A percentile compares a stretch with the other conserved stretches of the same genome.
These are phyloP conservation scores for Macrolepiota dolichaula DNA, from an alignment of 768 basidiomycete genomes.

Conservation along the genomic window DNA sequence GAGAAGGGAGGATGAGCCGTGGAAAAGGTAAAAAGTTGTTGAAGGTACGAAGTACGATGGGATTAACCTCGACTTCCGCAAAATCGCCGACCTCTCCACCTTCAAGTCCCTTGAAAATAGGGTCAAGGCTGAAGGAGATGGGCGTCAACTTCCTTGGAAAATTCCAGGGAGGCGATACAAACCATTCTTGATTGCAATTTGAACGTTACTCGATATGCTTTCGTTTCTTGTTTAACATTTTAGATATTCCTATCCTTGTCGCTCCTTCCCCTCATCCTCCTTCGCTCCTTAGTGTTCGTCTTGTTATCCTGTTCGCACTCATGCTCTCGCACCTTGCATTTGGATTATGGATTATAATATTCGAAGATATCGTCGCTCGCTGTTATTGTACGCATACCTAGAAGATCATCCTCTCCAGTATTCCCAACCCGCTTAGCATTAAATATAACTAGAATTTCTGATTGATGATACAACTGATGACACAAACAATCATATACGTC, in stretches of 20 bases:
- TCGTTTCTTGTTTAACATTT: not conserved
- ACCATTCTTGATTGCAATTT: not conserved
- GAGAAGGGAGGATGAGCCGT: not conserved
- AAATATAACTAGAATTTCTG: not conserved
- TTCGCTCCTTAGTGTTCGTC: not conserved
- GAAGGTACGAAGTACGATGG: constrained; percentile 1
- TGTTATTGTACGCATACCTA: not conserved
- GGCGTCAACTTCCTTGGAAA: constrained; percentile 4
- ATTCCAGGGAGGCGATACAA: constrained; percentile 1
- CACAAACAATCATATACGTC: not conserved
- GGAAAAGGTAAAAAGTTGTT: not conserved
- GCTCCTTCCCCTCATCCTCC: not conserved
- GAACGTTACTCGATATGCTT: not conserved
- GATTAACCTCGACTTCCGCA: not conserved
- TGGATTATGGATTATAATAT: not conserved
- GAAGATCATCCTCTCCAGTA: not conserved
- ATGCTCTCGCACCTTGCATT: not conserved
- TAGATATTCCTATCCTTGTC: not conserved
- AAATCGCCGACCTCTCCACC: not conserved
- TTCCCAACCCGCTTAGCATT: not conserved
- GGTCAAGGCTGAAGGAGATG: constrained; percentile 6
- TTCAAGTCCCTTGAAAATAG: constrained; percentile 3
- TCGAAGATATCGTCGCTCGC: not conserved
- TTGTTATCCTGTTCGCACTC: not conserved
- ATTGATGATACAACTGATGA: not conserved